Conservation (phyloP, 2,329 filamentous ascomycete genomes). For the Botrytis deweyae region DNA sequence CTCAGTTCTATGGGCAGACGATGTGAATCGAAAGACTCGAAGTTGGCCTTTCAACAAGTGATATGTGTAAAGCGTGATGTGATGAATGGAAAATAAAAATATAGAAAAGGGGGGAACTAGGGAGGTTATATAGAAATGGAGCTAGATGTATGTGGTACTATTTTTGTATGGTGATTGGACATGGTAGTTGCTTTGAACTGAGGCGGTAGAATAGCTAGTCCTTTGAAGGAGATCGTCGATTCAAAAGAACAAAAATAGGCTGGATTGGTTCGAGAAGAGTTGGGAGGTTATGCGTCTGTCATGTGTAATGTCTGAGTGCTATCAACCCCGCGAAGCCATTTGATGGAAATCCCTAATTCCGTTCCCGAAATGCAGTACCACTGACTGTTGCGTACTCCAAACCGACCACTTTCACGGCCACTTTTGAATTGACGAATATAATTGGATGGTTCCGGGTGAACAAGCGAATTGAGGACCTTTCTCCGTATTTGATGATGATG, state of each 20-base stretch:
- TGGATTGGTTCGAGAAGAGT: background rate
- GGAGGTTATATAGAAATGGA: conserved; percentile 4
- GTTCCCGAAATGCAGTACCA: conserved; percentile 4
- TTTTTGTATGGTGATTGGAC: background rate
- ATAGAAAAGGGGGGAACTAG: too few species aligned
- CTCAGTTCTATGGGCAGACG: conserved; percentile 36
- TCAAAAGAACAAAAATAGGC: background rate
- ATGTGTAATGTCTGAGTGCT: background rate
- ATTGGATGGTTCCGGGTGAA: background rate
- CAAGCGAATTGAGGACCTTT: background rate
- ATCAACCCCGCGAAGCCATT: background rate
- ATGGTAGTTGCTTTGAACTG: background rate
- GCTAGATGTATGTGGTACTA: background rate
- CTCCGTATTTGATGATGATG: background rate
- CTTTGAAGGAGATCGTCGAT: background rate
- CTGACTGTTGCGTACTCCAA: background rate
- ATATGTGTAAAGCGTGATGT: background rate
- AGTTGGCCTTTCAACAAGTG: background rate
- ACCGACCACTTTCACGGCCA: background rate
- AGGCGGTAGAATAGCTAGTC: background rate
- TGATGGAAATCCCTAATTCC: background rate
- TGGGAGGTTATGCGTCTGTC: background rate
- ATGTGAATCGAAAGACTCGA: background rate
- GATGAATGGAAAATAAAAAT: background rate
- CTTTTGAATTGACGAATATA: background rate